A percentile compares a stretch with the other conserved stretches of the same genome.
Evolutionary conservation across 345 rosid species (phyloP).

Genomic region (Syzygium aromaticum): DNA sequence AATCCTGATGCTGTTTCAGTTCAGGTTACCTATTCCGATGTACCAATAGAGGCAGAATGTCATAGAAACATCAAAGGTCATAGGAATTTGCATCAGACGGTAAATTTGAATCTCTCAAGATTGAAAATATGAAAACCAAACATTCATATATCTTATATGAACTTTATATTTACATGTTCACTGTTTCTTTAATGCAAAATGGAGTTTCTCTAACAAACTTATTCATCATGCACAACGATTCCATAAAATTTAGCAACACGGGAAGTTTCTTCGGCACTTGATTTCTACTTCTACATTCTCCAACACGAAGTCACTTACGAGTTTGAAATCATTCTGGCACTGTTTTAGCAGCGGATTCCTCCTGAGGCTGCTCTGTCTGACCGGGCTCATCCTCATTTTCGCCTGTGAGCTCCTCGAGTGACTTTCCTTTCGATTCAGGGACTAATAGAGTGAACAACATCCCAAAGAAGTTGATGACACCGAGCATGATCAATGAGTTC

Average conservation of each 20-base stretch:
- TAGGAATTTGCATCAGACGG: background rate
- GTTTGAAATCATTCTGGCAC: background rate
- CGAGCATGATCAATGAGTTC: conserved; percentile 38
- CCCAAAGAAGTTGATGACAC: conserved; percentile 32
- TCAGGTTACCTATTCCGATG: background rate
- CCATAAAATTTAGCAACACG: background rate
- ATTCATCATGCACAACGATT: background rate
- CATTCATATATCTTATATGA: background rate
- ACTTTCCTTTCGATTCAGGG: conserved; percentile 47
- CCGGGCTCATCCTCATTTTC: conserved; percentile 22
- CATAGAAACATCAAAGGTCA: background rate
- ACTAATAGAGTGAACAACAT: conserved; percentile 41
- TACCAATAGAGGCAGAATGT: background rate
- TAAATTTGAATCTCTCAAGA: background rate
- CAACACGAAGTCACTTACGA: background rate
- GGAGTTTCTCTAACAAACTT: background rate
- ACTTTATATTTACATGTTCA: background rate
- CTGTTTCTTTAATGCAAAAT: background rate
- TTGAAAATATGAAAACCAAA: background rate
- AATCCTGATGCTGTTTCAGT: background rate
- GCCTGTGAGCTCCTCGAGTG: conserved; percentile 49
- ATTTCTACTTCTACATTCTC: background rate
- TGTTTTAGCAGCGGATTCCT: background rate
- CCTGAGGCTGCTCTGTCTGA: background rate
- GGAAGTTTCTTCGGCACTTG: background rate